Conservation (phyloP, 1,284 basidiomycete species). For the Malassezia caprae region DNA sequence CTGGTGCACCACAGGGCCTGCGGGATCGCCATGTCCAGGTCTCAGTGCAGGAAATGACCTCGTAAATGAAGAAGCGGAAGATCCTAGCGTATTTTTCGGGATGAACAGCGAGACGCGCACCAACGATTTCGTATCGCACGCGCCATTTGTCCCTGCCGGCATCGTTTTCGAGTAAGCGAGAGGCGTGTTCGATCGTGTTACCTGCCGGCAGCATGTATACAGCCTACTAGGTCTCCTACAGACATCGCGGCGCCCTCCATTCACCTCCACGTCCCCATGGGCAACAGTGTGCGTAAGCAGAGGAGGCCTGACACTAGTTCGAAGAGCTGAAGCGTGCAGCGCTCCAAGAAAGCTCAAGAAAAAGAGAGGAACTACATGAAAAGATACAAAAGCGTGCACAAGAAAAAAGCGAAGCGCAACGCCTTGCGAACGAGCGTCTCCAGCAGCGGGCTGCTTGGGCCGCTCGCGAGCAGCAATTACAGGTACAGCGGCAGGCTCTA, state of each 20-base stretch:
- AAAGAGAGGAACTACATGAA: constrained; percentile 6
- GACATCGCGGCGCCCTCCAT: background rate
- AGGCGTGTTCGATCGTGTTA: background rate
- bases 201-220: background rate
- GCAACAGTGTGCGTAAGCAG: background rate
- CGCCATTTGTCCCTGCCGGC: background rate
- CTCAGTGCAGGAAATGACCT: background rate
- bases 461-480: constrained; percentile 1
- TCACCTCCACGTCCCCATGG: background rate
- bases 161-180: background rate
- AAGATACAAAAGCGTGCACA: background rate
- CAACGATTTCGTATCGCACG: background rate
- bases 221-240: background rate
- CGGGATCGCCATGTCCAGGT: background rate
- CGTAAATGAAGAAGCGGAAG: background rate
- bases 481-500: background rate
- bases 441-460: constrained; percentile 7
- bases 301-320: background rate
- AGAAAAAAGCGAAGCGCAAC: background rate
- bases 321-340: constrained; percentile 13
- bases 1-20: background rate
- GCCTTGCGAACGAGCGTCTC: background rate
- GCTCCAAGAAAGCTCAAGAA: background rate
- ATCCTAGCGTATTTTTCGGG: background rate
- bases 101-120: background rate